A percentile compares a stretch with the other conserved stretches of the same genome.
Evolutionary conservation across 495 filamentous ascomycete genomes (phyloP).

Genomic region (Aspergillus cristatus): DNA sequence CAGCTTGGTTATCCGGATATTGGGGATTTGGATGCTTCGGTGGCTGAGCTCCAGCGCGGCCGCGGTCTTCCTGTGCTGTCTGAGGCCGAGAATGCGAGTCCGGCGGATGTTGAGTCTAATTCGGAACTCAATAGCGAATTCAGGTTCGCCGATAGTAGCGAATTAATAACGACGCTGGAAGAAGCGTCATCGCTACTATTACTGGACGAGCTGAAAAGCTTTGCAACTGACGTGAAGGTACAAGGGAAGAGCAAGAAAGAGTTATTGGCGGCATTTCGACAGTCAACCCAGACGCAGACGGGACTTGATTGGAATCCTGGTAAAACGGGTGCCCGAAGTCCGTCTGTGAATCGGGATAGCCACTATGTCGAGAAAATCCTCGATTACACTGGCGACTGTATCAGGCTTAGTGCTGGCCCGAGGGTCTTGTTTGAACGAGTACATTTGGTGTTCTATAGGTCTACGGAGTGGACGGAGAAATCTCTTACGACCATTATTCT

Average conservation of each 20-base stretch:
- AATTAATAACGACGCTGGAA: slow-evolving; percentile 68
- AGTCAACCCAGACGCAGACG: slow-evolving; percentile 60
- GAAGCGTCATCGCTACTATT: slow-evolving; percentile 74
- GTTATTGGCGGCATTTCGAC: slow-evolving; percentile 59
- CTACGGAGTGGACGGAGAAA: slow-evolving; percentile 95
- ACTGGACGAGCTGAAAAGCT: slow-evolving; percentile 73
- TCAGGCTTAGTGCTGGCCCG: slow-evolving; percentile 65
- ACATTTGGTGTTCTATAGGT: slow-evolving; percentile 91
- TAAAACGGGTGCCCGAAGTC: slow-evolving; percentile 43
- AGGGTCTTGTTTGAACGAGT: slow-evolving; percentile 86
- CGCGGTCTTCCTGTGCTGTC: slow-evolving; percentile 32
- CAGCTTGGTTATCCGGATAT: slow-evolving; percentile 76
- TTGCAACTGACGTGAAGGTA: slow-evolving; percentile 81
- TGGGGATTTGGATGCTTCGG: slow-evolving; percentile 56
- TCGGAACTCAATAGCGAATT: slow-evolving; percentile 45
- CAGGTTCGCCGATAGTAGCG: slow-evolving; percentile 70
- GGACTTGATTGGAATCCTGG: slow-evolving; percentile 57
- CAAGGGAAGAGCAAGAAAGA: slow-evolving; percentile 87
- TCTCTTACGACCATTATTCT: slow-evolving; percentile 93
- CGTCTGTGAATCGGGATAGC: slow-evolving; percentile 41
- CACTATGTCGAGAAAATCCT: slow-evolving; percentile 71
- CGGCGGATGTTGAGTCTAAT: slow-evolving; percentile 36
- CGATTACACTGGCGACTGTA: slow-evolving; percentile 68
- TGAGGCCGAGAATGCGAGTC: slow-evolving; percentile 24
- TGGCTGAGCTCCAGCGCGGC: slow-evolving; percentile 43